Conservation (phyloP, 345 rosid species). For the Populus pruinosa region DNA sequence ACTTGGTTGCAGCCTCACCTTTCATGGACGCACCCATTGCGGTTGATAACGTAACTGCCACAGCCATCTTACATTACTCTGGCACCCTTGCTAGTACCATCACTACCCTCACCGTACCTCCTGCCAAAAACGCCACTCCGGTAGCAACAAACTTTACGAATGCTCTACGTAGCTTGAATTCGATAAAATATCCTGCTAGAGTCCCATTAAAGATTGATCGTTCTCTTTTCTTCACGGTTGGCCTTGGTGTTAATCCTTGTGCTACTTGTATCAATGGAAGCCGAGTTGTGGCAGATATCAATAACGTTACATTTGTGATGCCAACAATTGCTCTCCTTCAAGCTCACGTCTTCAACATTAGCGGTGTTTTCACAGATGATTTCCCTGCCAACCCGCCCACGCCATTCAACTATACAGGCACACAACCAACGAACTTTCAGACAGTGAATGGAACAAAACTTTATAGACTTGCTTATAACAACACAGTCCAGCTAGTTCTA, state of each 20-base stretch:
- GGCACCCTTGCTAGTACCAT: slow-evolving; percentile 58
- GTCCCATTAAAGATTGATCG: slow-evolving; percentile 76
- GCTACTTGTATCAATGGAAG: slow-evolving; percentile 72
- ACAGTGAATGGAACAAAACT: slow-evolving; percentile 63
- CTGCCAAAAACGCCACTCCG: slow-evolving; percentile 73
- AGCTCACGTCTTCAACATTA: slow-evolving; percentile 74
- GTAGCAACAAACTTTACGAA: slow-evolving; percentile 53
- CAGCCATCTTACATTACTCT: slow-evolving; percentile 74
- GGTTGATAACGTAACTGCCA: slow-evolving; percentile 80
- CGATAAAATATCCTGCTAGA: slow-evolving; percentile 63
- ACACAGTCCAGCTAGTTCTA: slow-evolving; percentile 71
- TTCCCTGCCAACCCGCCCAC: slow-evolving; percentile 71
- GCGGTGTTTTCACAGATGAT: slow-evolving; percentile 81
- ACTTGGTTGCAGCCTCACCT: slow-evolving; percentile 71
- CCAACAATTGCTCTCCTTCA: slow-evolving; percentile 71
- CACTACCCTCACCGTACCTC: slow-evolving; percentile 54
- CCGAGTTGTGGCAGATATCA: slow-evolving; percentile 70
- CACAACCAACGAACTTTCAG: slow-evolving; percentile 48
- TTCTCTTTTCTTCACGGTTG: slow-evolving; percentile 69
- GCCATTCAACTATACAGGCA: slow-evolving; percentile 60
- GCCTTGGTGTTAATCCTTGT: slow-evolving; percentile 76
- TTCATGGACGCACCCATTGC: slow-evolving; percentile 89
- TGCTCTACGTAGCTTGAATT: slow-evolving; percentile 73
- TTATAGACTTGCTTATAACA: slow-evolving; percentile 59
- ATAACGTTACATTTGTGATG: slow-evolving; percentile 82